phyloP scores from a whole-genome alignment of 192 early-diverging fungal species.

The Dimargaris verticillata region DNA sequence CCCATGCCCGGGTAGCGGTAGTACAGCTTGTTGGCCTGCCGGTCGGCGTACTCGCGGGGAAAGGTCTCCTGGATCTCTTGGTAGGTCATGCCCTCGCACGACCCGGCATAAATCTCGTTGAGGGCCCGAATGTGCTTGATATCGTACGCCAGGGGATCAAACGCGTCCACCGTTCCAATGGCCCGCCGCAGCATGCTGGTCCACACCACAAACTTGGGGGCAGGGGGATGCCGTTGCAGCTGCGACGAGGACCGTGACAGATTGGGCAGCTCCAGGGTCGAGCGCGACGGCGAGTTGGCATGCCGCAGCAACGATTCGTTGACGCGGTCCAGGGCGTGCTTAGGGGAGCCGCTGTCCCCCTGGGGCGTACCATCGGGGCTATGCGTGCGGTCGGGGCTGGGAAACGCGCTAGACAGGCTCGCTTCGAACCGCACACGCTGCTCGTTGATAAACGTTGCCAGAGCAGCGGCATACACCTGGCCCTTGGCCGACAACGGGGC shows the following conservation, averaged over 20 bases:
- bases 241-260: constrained; percentile 8
- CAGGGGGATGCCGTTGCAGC: constrained; percentile 4
- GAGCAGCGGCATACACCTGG: constrained; percentile 48
- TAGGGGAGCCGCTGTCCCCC: neutral
- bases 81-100: constrained; percentile 62
- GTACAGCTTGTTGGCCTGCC: constrained; percentile 71
- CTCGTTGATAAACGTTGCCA: constrained; percentile 56
- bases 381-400: neutral
- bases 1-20: constrained; percentile 94
- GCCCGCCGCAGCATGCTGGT: constrained; percentile 76
- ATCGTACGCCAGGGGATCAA: constrained; percentile 63
- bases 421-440: constrained; percentile 21
- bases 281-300: neutral
- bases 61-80: constrained; percentile 58
- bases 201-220: constrained; percentile 46
- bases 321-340: constrained; percentile 2
- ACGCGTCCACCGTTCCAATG: constrained; percentile 64
- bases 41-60: constrained; percentile 68
- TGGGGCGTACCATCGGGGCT: neutral
- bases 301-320: constrained; percentile 7
- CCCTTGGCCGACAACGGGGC: constrained; percentile 59
- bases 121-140: constrained; percentile 65
- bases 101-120: constrained; percentile 89
- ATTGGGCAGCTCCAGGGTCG: neutral
- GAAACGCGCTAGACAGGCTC: neutral